phyloP scores from a whole-genome alignment of 2,329 filamentous ascomycete genomes.

The Didymellaceae sp. region DNA sequence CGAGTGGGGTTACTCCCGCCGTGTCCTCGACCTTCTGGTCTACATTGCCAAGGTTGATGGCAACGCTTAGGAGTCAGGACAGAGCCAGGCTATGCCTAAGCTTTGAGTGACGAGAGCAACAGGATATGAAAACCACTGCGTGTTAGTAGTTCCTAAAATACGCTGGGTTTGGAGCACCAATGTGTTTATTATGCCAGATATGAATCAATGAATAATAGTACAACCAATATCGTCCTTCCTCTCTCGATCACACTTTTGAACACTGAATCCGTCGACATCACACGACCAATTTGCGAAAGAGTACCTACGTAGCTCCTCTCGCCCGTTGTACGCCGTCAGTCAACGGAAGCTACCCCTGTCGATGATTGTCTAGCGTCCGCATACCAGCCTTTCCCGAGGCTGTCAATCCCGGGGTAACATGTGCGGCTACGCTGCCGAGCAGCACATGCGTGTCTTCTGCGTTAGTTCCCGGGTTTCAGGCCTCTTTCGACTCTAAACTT shows the following conservation, averaged over 20 bases:
- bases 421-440: slow-evolving; percentile 10
- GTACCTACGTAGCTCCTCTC: slow-evolving; percentile 13
- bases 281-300: neutral
- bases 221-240: slow-evolving; percentile 11
- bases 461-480: slow-evolving; percentile 20
- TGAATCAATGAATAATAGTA: slow-evolving; percentile 37
- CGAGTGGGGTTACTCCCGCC: slow-evolving; percentile 99
- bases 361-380: slow-evolving; percentile 29
- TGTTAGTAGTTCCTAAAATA: slow-evolving; percentile 22
- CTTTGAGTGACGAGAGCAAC: slow-evolving; percentile 30
- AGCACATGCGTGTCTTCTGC: slow-evolving; percentile 8
- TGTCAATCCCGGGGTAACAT: slow-evolving; percentile 8
- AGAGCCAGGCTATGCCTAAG: slow-evolving; percentile 44
- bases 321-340: slow-evolving; percentile 8
- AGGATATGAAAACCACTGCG: slow-evolving; percentile 16
- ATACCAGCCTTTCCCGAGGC: slow-evolving; percentile 28
- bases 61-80: slow-evolving; percentile 52
- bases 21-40: slow-evolving; percentile 59
- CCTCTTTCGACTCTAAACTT: slow-evolving; percentile 7
- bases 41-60: slow-evolving; percentile 55
- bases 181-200: slow-evolving; percentile 32
- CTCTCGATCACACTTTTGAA: neutral
- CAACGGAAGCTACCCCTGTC: slow-evolving; percentile 30
- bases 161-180: slow-evolving; percentile 21
- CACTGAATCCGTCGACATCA: neutral